Base-by-base conservation (phyloP, 768 basidiomycete genomes). In the Suillus bovinus region DNA sequence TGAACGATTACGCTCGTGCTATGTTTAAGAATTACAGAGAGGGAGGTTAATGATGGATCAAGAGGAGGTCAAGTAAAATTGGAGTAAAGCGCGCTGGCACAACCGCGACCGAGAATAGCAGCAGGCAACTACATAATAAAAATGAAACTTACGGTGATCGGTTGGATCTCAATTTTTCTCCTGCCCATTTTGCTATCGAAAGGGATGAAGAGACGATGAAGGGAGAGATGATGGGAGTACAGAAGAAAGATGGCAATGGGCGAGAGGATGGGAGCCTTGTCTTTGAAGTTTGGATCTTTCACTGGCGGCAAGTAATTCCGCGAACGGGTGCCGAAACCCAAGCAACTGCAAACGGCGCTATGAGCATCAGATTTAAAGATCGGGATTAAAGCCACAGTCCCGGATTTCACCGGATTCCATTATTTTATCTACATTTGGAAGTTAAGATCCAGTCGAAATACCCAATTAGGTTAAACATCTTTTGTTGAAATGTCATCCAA, bases 1-100 rank as follows among this genome's bases (percentile, higher is more conserved):
- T 65, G 90, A 89, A 69, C 92, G 89, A 76, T 93, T 94, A 78
- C 92, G 88, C 78, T 94, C 92, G 79, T 94, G 90, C 91, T 94
- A 82, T 77, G 78, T 75, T 78, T 79, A 81, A 76, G 75, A 70
- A 74, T 76, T 73, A 68, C 72, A 71, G 70, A 65, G 68, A 68
- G 36, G 56, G 13, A 62, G 54, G 72, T 68, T 69, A 74, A 74
- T 71, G 74, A 69, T 68, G 70, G 69, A 71, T 73, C 65, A 62
- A 58, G 64, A 65, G 65, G 58, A 7, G 63, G 31, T 58, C 58
- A 58, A 59, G 70, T 70, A 74, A 74, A 75, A 73, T 63, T 74
- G 73, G 72, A 66, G 74, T 52, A 66, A 41, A 57, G 52, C 33
- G 64, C 59, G 65, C 63, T 33, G 50, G 61, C 50, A 44, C 39